Evolutionary conservation across 768 basidiomycete species (phyloP), one percentile per base, ranked within the genome.

Genomic region (Austroboletus festivus): DNA sequence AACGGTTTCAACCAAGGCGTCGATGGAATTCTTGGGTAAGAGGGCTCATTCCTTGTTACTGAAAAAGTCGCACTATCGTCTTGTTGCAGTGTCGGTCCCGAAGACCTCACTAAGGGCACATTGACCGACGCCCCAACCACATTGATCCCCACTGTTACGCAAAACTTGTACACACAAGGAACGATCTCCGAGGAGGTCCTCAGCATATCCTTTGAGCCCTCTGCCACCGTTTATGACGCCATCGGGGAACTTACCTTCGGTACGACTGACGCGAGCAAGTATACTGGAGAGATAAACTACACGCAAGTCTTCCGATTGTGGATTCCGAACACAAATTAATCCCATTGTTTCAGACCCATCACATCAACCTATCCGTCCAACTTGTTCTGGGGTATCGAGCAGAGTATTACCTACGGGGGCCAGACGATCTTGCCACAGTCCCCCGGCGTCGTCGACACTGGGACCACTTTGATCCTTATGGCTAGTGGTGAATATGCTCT

Each of bases 1-100:
- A 21, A 43, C 2, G 83, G 68, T 18, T 77, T 79, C 15, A 13
- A 15, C 57, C 22, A 50, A 0, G 77, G 74, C 33, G 72, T 79
- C 19, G 84, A 86, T 54, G 84, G 84, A 11, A 85, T 86, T 51
- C 53, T 86, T 20, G 83, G 84, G 81, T 83, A 63, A 24, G 71
- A 54, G 20, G n/a, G 9, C 18, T 2, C n/a, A n/a, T 26, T 24
- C 28, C 3, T 33, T 33, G 16, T 33, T 18, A 40, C 21, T 30
- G 34, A 30, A 7, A 38, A 28, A 30, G 21, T 34, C 19, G 34
- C 37, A n/a, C 20, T 13, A 26, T 41, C 19, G 18, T 21, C 35
- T 47, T 19, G 16, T 47, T 19, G 16, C 20, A 86, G 83, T 15
- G 76, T 86, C 49, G 85, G 85, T 20, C 85, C 85, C 19, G 64